Evolutionary conservation across 352 stramenopile species (phyloP).

Genomic region (Phytopythium oedochilum): DNA sequence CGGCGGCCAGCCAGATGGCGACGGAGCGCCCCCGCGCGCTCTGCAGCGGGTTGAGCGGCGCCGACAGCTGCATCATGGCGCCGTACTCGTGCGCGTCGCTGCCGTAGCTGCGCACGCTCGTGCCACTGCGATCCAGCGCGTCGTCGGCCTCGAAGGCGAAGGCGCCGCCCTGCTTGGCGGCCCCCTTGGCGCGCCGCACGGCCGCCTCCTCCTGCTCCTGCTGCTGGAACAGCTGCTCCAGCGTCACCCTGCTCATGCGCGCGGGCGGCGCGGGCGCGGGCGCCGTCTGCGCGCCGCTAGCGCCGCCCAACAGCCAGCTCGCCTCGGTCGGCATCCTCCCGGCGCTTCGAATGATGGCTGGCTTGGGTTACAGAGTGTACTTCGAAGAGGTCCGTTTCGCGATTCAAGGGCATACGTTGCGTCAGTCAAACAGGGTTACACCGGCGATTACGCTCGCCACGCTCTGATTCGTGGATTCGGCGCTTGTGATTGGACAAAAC

Average conservation of each 20-base stretch:
- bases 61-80: slow-evolving; percentile 57
- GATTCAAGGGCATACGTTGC: neutral
- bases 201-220: slow-evolving; percentile 5
- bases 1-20: slow-evolving; percentile 43
- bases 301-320: slow-evolving; percentile 4
- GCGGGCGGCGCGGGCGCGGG: slow-evolving; percentile 8
- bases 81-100: slow-evolving; percentile 42
- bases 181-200: slow-evolving; percentile 2
- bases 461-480: neutral
- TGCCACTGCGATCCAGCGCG: slow-evolving; percentile 27
- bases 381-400: too few relatives aligned
- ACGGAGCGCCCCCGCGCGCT: slow-evolving; percentile 32
- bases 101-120: slow-evolving; percentile 23
- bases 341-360: too few relatives aligned
- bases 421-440: neutral
- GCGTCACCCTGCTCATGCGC: slow-evolving; percentile 4
- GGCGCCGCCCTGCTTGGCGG: neutral
- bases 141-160: slow-evolving; percentile 4
- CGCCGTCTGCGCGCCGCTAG: slow-evolving; percentile 1
- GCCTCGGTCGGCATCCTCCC: neutral
- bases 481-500: neutral
- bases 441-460: too few relatives aligned
- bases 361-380: too few relatives aligned
- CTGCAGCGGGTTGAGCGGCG: slow-evolving; percentile 47
- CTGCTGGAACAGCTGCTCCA: slow-evolving; percentile 8